Evolutionary conservation across 345 rosid genomes (phyloP).

Genomic region (Litchi chinensis): DNA sequence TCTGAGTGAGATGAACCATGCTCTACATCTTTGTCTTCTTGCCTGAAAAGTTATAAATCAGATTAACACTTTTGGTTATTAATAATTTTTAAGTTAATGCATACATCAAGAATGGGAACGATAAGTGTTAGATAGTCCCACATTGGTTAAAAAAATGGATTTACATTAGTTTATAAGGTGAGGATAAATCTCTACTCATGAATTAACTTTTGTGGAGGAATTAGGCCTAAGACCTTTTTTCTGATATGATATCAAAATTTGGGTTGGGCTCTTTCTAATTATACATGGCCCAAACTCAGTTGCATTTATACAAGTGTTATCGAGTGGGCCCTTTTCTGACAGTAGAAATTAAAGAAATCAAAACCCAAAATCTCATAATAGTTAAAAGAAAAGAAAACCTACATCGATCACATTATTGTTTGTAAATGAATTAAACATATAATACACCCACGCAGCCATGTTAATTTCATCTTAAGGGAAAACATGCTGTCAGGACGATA

Average conservation of each 20-base stretch:
- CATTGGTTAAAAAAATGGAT: too few species aligned
- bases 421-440: background rate
- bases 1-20: constrained; percentile 60
- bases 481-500: background rate
- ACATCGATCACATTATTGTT: background rate
- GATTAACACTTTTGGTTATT: background rate
- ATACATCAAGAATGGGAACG: background rate
- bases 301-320: too few species aligned
- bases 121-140: too few species aligned
- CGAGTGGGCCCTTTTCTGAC: too few species aligned
- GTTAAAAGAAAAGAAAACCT: background rate
- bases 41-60: constrained; percentile 53
- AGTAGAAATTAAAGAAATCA: background rate
- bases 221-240: too few species aligned
- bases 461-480: background rate
- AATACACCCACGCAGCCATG: background rate
- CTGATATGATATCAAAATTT: too few species aligned
- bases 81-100: background rate
- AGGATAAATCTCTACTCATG: too few species aligned
- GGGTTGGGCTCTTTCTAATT: too few species aligned
- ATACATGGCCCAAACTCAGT: too few species aligned
- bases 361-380: background rate
- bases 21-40: constrained; percentile 71
- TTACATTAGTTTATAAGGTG: too few species aligned
- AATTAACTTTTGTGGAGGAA: too few species aligned